Base-by-base conservation (phyloP, 2,329 filamentous ascomycete species). In the Aspergillus terreus region DNA sequence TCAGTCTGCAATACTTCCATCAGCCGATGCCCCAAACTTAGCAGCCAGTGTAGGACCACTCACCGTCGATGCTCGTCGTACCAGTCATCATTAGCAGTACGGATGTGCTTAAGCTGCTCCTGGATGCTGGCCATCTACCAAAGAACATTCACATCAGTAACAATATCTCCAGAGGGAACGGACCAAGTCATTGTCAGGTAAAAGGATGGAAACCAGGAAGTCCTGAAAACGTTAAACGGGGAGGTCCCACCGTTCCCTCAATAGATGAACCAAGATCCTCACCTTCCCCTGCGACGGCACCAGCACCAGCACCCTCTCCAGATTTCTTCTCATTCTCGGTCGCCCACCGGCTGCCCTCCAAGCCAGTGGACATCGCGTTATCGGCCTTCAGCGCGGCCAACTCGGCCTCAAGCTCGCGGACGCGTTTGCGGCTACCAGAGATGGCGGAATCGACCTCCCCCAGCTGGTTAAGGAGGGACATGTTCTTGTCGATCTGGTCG, bases 191-290 rank as follows among this genome's bases (percentile, higher is more conserved):
- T 58, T 42, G 52, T 68, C 60, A 65, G 54, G 57, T 59, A 54
- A 65, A 67, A 49, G 61, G 62, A 57, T 63, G 61, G 54, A 64
- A 67, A 57, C 58, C 50, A 52, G 62, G 63, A 52, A 69, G 58
- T 54, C 62, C 57, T 44, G 36, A 36, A 38, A 58, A 62, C 54
- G 62, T 62, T 55, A 70, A 68, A 70, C 65, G 69, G 68, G 71
- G 71, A 64, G 63, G 56, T 67, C 72, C 71, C 72, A 75, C 72
- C 72, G 71, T 75, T 73, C 73, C 71, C 69, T 73, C 68, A 63
- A 75, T 74, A 61, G 70, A 72, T 71, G 71, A 69, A 64, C 72
- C 71, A 65, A 73, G 71, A 65, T 72, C 70, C 72, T 75, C 73
- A 72, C 70, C 70, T 74, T 74, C 71, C 67, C 59, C 62, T 64